Evolutionary conservation across 2,329 filamentous ascomycete genomes (phyloP).

Genomic region (Diplodia seriata): DNA sequence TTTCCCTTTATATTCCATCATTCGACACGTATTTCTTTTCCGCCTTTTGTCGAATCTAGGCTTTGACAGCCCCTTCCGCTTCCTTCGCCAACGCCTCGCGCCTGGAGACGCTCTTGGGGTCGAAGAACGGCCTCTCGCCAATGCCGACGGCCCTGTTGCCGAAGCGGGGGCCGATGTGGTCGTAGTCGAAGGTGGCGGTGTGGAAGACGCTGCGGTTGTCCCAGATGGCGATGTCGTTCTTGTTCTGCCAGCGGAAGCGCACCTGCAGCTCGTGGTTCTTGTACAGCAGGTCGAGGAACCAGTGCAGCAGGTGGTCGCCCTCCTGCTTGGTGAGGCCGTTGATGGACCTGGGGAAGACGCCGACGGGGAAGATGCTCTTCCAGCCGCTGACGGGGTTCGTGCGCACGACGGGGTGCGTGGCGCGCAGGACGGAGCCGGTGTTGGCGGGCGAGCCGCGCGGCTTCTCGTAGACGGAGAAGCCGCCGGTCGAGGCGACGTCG

Average conservation of each 20-base stretch:
- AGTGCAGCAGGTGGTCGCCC: slow-evolving; percentile 51
- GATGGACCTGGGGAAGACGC: slow-evolving; percentile 41
- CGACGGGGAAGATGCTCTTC: slow-evolving; percentile 61
- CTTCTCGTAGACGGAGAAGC: slow-evolving; percentile 56
- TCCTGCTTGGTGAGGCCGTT: slow-evolving; percentile 56
- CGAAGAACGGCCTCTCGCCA: slow-evolving; percentile 62
- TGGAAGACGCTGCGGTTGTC: slow-evolving; percentile 69
- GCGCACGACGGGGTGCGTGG: slow-evolving; percentile 63
- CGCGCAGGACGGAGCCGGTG: slow-evolving; percentile 57
- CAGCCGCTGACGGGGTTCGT: slow-evolving; percentile 70
- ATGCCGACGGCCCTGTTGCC: slow-evolving; percentile 63
- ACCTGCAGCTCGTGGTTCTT: slow-evolving; percentile 62
- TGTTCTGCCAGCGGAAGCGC: slow-evolving; percentile 57
- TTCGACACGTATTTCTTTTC: not conserved
- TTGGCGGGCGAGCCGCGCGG: slow-evolving; percentile 63
- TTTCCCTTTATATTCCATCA: no score
- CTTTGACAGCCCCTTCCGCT: not conserved
- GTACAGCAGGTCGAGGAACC: slow-evolving; percentile 52
- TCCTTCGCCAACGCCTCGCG: slow-evolving; percentile 48
- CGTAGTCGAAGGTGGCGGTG: slow-evolving; percentile 69
- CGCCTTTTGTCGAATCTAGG: not conserved
- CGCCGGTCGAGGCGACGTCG: slow-evolving; percentile 48
- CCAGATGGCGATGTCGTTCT: slow-evolving; percentile 67
- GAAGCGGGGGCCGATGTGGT: slow-evolving; percentile 58
- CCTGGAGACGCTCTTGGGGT: slow-evolving; percentile 58